Conservation (phyloP, 768 basidiomycete genomes). For the Scleroderma bovista region DNA sequence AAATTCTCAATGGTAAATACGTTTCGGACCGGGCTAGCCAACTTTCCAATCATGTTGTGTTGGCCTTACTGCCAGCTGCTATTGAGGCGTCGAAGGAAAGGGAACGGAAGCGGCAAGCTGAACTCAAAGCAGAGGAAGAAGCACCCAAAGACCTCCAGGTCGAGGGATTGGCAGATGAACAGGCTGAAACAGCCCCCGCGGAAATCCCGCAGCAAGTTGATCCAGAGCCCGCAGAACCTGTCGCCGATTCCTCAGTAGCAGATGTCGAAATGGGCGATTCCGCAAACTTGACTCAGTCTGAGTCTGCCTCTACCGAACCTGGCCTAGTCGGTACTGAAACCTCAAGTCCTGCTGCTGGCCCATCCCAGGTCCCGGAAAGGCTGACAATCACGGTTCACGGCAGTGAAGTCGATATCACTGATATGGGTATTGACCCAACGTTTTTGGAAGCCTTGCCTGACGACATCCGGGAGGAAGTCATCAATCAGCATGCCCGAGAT, state of each 20-base stretch:
- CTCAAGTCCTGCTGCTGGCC: constrained; percentile 20
- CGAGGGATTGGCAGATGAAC: constrained; percentile 25
- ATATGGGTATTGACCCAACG: constrained; percentile 96
- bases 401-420: constrained; percentile 92
- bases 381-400: constrained; percentile 91
- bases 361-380: constrained; percentile 48
- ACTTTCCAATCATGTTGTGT: constrained; percentile 62
- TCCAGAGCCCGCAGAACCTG: constrained; percentile 13
- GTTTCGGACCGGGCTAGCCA: constrained; percentile 60
- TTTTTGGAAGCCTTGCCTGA: constrained; percentile 97
- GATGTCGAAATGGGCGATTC: constrained; percentile 54
- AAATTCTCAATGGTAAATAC: constrained; percentile 73
- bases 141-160: constrained; percentile 34
- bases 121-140: constrained; percentile 51
- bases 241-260: constrained; percentile 27
- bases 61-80: constrained; percentile 78
- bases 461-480: constrained; percentile 97
- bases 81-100: constrained; percentile 51
- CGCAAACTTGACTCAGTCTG: constrained; percentile 18
- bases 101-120: constrained; percentile 36
- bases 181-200: constrained; percentile 10
- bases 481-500: constrained; percentile 95
- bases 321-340: constrained; percentile 13
- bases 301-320: constrained; percentile 16
- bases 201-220: constrained; percentile 8